Evolutionary conservation across 2,329 filamentous ascomycete species (phyloP), one percentile per base, ranked within the genome.

Genomic region (Colletotrichum theobromicola): DNA sequence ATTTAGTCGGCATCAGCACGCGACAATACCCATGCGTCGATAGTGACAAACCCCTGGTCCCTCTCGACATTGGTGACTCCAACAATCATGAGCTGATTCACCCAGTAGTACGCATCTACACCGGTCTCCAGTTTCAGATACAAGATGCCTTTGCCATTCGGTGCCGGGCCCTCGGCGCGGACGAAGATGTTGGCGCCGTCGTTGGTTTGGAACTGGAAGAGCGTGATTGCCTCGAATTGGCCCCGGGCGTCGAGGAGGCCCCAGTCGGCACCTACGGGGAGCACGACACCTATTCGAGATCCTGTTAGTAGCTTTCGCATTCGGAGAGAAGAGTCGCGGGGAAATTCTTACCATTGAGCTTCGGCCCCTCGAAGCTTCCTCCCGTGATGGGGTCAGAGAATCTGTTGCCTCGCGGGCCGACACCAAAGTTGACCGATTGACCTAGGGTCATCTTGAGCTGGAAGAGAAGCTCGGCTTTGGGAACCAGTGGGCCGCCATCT

Each of bases 181-280:
- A 58, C 65, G 21, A 73, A 35, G 1, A 73, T 73, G 9, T 58
- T 69, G 21, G 46, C 70, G 7, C 34, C 57, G 34, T 73, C 65
- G 6, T 62, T 26, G 3, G 70, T 73, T 18, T 64, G 65, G 7
- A 69, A 69, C 7, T 73, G 57, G 7, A 68, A 69, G 5, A 57
- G 16, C 1, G 65, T 62, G 34, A 69, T 34, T 0, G 46, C 70
- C 4, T 34, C 21, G 46, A 73, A 70, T 2, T 58, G 50, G 7
- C 66, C 65, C 7, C 28, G 61, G 26, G 16, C 26, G 5, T 70
- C 66, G 13, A 70, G 16, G 4, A 73, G 58, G 7, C 70, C 70
- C 46, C 58, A 73, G 66, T 73, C 58, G 2, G 57, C 34, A 2
- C 65, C 58, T 2, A 50, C 34, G 7, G 28, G 50, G 26, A 70